Percentiles rank a stretch among this genome's conserved stretches.
These are phyloP conservation scores for Pecoramyces ruminantium DNA, from an alignment of 192 early-diverging fungal species.

Conservation along the genomic window DNA sequence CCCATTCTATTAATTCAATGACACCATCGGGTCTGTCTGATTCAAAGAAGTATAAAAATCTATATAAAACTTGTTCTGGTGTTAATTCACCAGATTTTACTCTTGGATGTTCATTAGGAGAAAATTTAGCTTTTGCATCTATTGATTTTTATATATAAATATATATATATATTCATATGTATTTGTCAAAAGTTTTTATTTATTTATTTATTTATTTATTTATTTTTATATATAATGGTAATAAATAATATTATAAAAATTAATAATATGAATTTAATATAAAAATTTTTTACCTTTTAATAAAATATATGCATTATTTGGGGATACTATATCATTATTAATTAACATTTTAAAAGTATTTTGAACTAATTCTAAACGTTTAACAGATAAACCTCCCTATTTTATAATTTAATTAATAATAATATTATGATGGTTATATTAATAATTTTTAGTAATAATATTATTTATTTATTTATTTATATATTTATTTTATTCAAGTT, in stretches of 20 bases:
- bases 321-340: not conserved
- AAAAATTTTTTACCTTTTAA: not conserved
- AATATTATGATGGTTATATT: too few species aligned
- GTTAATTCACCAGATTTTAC: not conserved
- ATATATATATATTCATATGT: too few species aligned
- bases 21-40: not conserved
- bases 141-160: not conserved
- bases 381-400: not conserved
- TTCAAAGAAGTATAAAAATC: not conserved
- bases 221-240: too few species aligned
- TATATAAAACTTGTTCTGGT: not conserved
- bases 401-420: too few species aligned
- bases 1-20: not conserved
- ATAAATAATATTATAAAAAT: too few species aligned
- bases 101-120: not conserved
- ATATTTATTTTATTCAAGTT: too few species aligned
- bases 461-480: too few species aligned
- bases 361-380: not conserved
- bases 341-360: not conserved
- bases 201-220: too few species aligned
- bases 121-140: not conserved
- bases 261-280: too few species aligned
- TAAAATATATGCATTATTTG: not conserved
- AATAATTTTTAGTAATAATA: too few species aligned
- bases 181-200: too few species aligned